Conservation (phyloP, 805 yeast species). For the Candida yuanshanica region DNA sequence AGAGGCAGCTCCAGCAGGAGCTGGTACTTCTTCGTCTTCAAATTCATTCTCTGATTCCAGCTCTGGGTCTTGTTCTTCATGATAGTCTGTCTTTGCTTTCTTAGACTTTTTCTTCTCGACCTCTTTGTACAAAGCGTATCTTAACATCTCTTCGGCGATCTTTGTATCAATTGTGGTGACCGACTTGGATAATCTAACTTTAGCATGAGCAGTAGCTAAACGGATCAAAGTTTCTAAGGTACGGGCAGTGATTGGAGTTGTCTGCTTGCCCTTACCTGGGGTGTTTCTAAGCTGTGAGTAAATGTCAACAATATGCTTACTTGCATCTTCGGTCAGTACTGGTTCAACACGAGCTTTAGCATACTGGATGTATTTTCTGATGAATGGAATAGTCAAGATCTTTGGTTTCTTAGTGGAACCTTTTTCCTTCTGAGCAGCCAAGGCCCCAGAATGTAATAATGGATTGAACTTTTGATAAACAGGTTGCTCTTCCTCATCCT, state of each 20-base stretch:
- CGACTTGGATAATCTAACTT: slow-evolving; percentile 75
- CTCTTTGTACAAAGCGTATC: slow-evolving; percentile 84
- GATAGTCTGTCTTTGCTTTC: slow-evolving; percentile 28
- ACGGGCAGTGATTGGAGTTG: slow-evolving; percentile 97
- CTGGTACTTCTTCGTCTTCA: slow-evolving; percentile 24
- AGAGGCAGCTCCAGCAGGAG: no score
- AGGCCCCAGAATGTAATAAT: slow-evolving; percentile 75
- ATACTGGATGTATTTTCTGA: slow-evolving; percentile 89
- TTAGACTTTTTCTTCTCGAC: slow-evolving; percentile 32
- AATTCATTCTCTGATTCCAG: slow-evolving; percentile 28
- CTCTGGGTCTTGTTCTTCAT: slow-evolving; percentile 16
- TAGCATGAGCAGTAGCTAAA: slow-evolving; percentile 93
- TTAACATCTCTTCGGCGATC: slow-evolving; percentile 78
- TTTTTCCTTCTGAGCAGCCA: slow-evolving; percentile 30
- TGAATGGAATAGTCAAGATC: slow-evolving; percentile 72
- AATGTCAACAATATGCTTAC: slow-evolving; percentile 71
- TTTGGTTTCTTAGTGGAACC: slow-evolving; percentile 33
- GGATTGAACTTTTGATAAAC: slow-evolving; percentile 85
- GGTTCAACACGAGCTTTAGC: slow-evolving; percentile 88
- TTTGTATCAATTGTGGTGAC: slow-evolving; percentile 75
- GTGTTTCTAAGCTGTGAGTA: slow-evolving; percentile 82
- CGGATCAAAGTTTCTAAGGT: slow-evolving; percentile 94
- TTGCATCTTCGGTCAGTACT: slow-evolving; percentile 67
- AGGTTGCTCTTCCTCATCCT: slow-evolving; percentile 30
- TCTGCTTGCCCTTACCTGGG: slow-evolving; percentile 56